Percentiles rank a stretch among this genome's conserved stretches.
phyloP scores from a whole-genome alignment of 2,329 filamentous ascomycete genomes.

The Curvularia lunata region DNA sequence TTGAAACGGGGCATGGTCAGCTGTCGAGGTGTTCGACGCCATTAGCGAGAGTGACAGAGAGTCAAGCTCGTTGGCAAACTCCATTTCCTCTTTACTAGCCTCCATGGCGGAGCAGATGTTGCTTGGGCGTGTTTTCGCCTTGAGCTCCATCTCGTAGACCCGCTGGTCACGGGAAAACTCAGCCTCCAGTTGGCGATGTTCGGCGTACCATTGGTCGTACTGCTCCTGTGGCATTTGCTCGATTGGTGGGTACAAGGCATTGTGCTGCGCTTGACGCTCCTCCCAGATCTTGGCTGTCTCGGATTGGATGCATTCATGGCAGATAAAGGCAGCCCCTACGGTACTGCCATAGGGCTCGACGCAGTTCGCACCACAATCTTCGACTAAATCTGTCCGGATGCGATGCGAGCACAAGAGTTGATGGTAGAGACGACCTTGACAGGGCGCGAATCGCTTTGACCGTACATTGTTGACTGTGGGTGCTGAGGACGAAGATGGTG shows the following conservation, averaged over 20 bases:
- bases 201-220: conserved; percentile 42
- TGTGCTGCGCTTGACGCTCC: conserved; percentile 35
- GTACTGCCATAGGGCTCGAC: conserved; percentile 35
- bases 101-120: conserved; percentile 41
- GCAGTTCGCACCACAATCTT: conserved; percentile 46
- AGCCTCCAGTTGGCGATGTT: conserved; percentile 37
- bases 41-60: conserved; percentile 40
- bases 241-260: conserved; percentile 36
- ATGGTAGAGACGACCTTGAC: conserved; percentile 46
- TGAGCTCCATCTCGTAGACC: conserved; percentile 37
- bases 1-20: conserved; percentile 10
- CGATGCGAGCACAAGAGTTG: conserved; percentile 46
- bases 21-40: conserved; percentile 27
- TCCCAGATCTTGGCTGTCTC: conserved; percentile 39
- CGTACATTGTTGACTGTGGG: conserved; percentile 30
- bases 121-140: conserved; percentile 33
- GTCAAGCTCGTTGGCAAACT: conserved; percentile 41
- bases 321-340: conserved; percentile 35
- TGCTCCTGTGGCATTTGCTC: conserved; percentile 41
- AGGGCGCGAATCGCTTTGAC: conserved; percentile 41
- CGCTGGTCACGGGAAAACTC: conserved; percentile 36
- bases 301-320: conserved; percentile 42
- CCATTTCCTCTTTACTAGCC: conserved; percentile 39
- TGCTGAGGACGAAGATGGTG: conserved; percentile 13
- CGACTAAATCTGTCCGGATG: conserved; percentile 45